A percentile compares a stretch with the other conserved stretches of the same genome.
Conservation (phyloP, 1,139 yeast genomes). For the Magnusiomyces fungicola region DNA sequence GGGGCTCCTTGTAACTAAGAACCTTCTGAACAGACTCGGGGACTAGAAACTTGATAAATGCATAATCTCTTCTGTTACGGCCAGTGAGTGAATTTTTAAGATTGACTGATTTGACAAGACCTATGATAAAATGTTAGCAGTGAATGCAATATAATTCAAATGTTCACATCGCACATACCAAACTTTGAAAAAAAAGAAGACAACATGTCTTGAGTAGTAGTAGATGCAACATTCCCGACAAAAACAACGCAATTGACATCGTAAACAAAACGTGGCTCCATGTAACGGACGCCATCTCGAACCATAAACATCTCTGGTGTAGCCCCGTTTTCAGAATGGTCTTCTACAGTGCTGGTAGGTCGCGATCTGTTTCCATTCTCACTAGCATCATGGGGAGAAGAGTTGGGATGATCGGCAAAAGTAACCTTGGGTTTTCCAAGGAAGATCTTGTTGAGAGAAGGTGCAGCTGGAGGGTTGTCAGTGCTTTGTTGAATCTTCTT, state of each 20-base stretch:
- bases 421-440: too few relatives aligned
- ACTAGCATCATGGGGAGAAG: not conserved
- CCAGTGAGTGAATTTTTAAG: conserved; percentile 6
- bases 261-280: conserved; percentile 6
- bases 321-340: not conserved
- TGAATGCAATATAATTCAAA: not conserved
- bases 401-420: too few relatives aligned
- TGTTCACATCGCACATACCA: conserved; percentile 6
- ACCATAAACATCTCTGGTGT: not conserved
- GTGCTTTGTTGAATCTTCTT: not conserved
- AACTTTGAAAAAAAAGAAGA: conserved; percentile 7
- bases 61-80: conserved; percentile 8
- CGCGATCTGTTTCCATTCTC: not conserved
- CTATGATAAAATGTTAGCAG: not conserved
- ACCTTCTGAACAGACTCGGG: conserved; percentile 10
- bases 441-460: not conserved
- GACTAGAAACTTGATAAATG: conserved; percentile 14
- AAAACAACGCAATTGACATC: conserved; percentile 10
- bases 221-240: conserved; percentile 13
- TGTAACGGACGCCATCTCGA: not conserved
- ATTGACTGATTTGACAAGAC: conserved; percentile 6
- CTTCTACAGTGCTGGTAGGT: not conserved
- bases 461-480: not conserved
- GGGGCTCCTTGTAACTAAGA: conserved; percentile 1
- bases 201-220: conserved; percentile 11